Percentiles rank a stretch among this genome's conserved stretches.
Evolutionary conservation across 495 filamentous ascomycete genomes (phyloP).

Genomic region (Articulospora tetracladia): DNA sequence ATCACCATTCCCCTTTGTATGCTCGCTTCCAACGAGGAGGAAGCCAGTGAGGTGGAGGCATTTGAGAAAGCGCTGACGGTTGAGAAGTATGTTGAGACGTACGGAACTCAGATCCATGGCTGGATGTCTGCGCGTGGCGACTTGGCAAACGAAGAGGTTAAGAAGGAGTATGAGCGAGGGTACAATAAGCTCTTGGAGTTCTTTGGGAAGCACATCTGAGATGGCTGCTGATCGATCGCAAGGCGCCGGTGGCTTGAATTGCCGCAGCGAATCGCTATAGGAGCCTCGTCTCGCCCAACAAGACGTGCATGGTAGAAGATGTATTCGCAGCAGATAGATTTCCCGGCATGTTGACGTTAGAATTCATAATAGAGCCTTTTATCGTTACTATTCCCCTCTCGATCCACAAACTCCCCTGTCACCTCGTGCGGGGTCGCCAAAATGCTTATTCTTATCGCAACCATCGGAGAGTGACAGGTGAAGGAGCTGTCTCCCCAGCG

Average conservation of each 20-base stretch:
- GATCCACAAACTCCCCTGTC: background rate
- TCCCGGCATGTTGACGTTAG: background rate
- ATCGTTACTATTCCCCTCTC: background rate
- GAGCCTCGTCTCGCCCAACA: background rate
- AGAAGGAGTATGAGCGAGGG: slow-evolving; percentile 71
- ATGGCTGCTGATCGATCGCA: background rate
- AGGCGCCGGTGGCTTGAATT: background rate
- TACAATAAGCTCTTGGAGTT: slow-evolving; percentile 72
- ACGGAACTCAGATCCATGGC: slow-evolving; percentile 75
- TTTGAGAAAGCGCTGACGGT: slow-evolving; percentile 63
- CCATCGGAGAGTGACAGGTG: background rate
- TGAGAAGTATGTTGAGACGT: slow-evolving; percentile 76
- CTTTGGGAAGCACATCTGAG: slow-evolving; percentile 67
- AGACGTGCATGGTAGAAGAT: too few relatives aligned
- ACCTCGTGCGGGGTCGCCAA: background rate
- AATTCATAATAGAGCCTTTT: background rate
- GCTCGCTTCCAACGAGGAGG: slow-evolving; percentile 66
- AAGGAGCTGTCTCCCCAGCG: background rate
- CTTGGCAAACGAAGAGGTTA: slow-evolving; percentile 61
- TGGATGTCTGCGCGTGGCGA: slow-evolving; percentile 82
- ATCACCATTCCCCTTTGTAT: slow-evolving; percentile 61
- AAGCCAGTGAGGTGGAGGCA: slow-evolving; percentile 58
- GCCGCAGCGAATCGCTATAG: background rate
- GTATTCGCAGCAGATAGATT: too few relatives aligned
- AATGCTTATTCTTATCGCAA: background rate